These are phyloP conservation scores for Podospora anserina DNA, from an alignment of 495 filamentous ascomycete species.

Conservation along the genomic window DNA sequence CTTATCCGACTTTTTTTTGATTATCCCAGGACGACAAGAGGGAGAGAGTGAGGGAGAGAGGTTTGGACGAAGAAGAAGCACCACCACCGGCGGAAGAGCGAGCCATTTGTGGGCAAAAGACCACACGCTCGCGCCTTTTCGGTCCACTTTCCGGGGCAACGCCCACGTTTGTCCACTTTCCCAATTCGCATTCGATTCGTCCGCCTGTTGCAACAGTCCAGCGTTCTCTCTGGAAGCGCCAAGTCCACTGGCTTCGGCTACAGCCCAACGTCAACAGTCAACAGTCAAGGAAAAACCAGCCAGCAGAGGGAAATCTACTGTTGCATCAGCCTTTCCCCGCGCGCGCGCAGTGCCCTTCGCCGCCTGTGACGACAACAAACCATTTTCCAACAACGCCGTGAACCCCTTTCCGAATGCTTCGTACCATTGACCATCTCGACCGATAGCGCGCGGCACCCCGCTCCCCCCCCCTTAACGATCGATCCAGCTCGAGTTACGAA, in stretches of 20 bases:
- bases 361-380: neutral
- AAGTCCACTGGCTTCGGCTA: conserved; percentile 1
- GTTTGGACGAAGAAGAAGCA: neutral
- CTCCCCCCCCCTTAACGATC: neutral
- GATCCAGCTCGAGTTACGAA: neutral
- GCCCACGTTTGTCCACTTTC: neutral
- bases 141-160: neutral
- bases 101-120: neutral
- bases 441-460: neutral
- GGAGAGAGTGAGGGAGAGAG: neutral
- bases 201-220: neutral
- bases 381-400: neutral
- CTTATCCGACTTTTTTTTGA: neutral
- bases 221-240: neutral
- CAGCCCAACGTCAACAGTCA: conserved; percentile 4
- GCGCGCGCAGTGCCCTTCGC: neutral
- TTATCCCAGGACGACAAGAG: neutral
- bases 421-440: neutral
- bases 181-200: conserved; percentile 13
- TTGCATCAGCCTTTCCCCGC: neutral
- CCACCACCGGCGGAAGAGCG: neutral
- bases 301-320: neutral
- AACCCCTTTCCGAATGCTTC: neutral
- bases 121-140: neutral
- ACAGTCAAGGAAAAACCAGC: neutral